Conservation (phyloP, 2,329 filamentous ascomycete species). For the Botrytis deweyae region DNA sequence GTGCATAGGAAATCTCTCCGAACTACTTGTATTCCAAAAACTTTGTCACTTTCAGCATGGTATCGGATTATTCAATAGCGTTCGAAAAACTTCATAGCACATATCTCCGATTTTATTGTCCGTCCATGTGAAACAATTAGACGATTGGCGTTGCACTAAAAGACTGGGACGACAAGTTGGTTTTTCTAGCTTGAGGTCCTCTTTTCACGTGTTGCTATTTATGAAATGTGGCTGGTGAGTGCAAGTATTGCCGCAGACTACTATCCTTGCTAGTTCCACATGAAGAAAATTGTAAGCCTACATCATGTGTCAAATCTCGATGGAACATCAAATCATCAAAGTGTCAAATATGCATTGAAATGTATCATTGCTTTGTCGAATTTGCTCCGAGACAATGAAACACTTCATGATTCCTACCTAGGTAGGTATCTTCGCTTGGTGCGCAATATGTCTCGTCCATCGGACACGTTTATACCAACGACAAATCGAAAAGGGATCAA, state of each 20-base stretch:
- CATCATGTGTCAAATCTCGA: constrained; percentile 1
- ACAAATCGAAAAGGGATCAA: background rate
- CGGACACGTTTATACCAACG: background rate
- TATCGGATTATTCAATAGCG: background rate
- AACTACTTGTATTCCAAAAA: background rate
- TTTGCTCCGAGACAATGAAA: background rate
- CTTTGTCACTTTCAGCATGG: background rate
- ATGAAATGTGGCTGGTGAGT: background rate
- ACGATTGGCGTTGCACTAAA: background rate
- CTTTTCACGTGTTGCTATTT: background rate
- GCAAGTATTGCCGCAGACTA: background rate
- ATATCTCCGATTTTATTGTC: constrained; percentile 1
- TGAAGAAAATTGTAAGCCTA: background rate
- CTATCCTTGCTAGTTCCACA: background rate
- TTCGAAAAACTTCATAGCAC: background rate
- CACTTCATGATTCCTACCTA: background rate
- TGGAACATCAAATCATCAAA: background rate
- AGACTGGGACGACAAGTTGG: background rate
- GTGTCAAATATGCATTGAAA: background rate
- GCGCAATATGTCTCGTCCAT: background rate
- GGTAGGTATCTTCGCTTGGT: background rate
- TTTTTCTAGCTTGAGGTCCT: background rate
- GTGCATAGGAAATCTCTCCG: background rate
- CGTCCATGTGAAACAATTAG: background rate
- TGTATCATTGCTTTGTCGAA: background rate